Conservation (phyloP, 164 flowering plant genomes). For the Nymphaea colorata region DNA sequence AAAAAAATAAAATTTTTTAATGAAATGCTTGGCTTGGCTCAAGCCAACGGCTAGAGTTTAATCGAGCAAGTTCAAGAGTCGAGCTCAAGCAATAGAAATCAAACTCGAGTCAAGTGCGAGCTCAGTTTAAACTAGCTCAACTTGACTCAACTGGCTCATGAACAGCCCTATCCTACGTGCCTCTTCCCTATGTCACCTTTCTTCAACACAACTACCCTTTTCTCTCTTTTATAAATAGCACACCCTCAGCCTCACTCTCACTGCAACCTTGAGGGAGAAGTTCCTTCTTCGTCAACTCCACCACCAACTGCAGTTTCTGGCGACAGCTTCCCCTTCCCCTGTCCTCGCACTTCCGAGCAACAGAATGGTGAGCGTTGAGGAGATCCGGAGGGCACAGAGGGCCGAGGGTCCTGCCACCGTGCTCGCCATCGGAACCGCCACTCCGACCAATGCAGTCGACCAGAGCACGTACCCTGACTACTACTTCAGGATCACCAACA, state of each 20-base stretch:
- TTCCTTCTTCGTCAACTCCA: not conserved
- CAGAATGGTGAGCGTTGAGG: conserved; percentile 2
- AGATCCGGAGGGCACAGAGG: conserved; percentile 13
- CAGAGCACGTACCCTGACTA: conserved; percentile 21
- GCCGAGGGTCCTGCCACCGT: conserved; percentile 18
- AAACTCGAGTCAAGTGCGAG: too few species aligned
- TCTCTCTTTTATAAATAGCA: not conserved
- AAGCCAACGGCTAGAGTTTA: too few species aligned
- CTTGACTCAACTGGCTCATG: too few species aligned
- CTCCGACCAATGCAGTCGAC: conserved; percentile 12
- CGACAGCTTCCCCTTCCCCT: not conserved
- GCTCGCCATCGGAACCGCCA: conserved; percentile 21
- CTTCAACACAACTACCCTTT: too few species aligned
- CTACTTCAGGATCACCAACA: conserved; percentile 20
- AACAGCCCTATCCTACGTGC: not conserved
- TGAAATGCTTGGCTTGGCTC: too few species aligned
- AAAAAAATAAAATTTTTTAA: too few species aligned
- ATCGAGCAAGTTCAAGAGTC: too few species aligned
- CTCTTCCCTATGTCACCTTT: too few species aligned
- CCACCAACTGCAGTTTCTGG: too few species aligned
- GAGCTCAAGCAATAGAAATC: too few species aligned
- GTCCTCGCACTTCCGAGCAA: not conserved
- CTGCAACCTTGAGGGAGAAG: not conserved
- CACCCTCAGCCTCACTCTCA: not conserved
- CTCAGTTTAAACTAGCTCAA: too few species aligned